Evolutionary conservation across 2,329 filamentous ascomycete genomes (phyloP).

Genomic region (Ceratocystis cacaofunesta): DNA sequence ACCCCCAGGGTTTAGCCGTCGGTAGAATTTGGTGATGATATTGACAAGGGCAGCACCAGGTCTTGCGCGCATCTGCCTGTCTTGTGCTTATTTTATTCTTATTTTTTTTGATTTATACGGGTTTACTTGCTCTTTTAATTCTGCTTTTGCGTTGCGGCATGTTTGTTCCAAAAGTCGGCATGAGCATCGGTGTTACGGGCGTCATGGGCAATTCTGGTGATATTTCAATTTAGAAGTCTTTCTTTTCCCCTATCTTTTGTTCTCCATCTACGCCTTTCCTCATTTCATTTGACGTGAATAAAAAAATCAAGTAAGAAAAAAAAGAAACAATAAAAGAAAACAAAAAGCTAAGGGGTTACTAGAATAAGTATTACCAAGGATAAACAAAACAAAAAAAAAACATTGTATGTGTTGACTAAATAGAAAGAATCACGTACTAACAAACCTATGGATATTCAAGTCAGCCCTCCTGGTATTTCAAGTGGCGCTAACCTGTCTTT

Average conservation of each 20-base stretch:
- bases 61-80: no score
- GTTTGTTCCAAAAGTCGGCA: background rate
- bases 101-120: background rate
- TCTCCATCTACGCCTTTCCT: background rate
- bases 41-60: no score
- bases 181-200: slow-evolving; percentile 8
- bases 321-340: background rate
- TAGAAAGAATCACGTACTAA: slow-evolving; percentile 3
- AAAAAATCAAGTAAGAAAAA: background rate
- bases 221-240: background rate
- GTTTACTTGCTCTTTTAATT: background rate
- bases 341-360: background rate
- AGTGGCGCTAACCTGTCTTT: background rate
- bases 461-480: no score
- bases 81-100: no score
- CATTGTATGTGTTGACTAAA: background rate
- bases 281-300: background rate
- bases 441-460: slow-evolving; percentile 1
- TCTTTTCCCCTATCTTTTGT: background rate
- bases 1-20: slow-evolving; percentile 21
- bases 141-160: background rate
- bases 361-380: background rate
- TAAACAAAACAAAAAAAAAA: background rate
- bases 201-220: background rate
- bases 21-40: slow-evolving; percentile 18